Conservation (phyloP, 495 filamentous ascomycete species). For the Aspergillus incahuasiensis region DNA sequence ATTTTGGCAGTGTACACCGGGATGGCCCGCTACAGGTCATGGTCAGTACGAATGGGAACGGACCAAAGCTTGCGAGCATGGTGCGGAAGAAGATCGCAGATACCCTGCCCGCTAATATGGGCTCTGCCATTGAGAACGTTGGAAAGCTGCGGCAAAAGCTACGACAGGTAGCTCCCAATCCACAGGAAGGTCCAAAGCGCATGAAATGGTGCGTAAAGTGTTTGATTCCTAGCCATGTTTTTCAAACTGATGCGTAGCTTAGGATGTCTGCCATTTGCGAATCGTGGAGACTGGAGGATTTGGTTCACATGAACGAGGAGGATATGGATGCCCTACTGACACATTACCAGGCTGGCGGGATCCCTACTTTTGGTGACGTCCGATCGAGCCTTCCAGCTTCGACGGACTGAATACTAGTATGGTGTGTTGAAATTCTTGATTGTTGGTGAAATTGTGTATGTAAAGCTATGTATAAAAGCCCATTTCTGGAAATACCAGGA, state of each 20-base stretch:
- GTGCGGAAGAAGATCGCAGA: slow-evolving; percentile 78
- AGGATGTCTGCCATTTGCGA: slow-evolving; percentile 93
- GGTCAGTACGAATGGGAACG: slow-evolving; percentile 97
- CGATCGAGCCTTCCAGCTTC: slow-evolving; percentile 14
- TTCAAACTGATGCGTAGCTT: slow-evolving; percentile 1
- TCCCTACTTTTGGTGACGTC: slow-evolving; percentile 39
- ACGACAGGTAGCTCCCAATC: slow-evolving; percentile 65
- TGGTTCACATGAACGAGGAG: slow-evolving; percentile 75
- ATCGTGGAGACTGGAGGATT: slow-evolving; percentile 75
- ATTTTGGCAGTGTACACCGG: slow-evolving; percentile 91
- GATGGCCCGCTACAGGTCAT: slow-evolving; percentile 96
- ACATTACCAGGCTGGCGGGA: slow-evolving; percentile 55
- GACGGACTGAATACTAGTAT: background rate
- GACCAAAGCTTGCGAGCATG: slow-evolving; percentile 83
- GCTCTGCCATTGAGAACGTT: slow-evolving; percentile 77
- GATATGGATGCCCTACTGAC: slow-evolving; percentile 76
- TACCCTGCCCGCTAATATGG: slow-evolving; percentile 68
- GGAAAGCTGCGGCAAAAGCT: slow-evolving; percentile 76
- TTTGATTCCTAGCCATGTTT: background rate
- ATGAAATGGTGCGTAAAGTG: slow-evolving; percentile 72
- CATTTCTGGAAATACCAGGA: background rate
- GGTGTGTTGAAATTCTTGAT: background rate
- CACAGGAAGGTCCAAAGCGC: slow-evolving; percentile 74
- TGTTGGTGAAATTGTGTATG: background rate
- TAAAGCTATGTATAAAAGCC: slow-evolving; percentile 12